Conservation (phyloP, 768 basidiomycete species). For the Auricularia sp. region DNA sequence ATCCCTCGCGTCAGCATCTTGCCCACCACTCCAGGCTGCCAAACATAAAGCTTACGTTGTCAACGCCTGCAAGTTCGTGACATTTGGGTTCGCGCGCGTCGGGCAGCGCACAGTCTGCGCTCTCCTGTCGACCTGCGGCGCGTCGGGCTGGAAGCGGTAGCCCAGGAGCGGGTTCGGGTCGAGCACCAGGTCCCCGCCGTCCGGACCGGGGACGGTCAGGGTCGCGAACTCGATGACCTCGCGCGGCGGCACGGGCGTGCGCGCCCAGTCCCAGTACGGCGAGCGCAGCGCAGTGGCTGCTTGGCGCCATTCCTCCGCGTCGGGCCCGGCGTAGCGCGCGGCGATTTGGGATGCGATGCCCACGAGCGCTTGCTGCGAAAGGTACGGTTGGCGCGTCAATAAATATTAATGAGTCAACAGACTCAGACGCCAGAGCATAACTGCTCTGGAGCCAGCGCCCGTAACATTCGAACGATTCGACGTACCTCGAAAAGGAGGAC, state of each 20-base stretch:
- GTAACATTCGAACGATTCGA: background rate
- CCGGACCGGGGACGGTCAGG: constrained; percentile 25
- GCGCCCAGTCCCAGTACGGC: constrained; percentile 48
- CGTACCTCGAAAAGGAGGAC: constrained; percentile 40
- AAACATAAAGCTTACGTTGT: background rate
- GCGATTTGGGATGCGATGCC: background rate
- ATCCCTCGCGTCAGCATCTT: background rate
- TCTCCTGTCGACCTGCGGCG: constrained; percentile 3
- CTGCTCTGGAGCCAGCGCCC: too few species aligned
- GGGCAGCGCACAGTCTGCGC: background rate
- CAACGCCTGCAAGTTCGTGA: background rate
- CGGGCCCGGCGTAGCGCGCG: background rate
- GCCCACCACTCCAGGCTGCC: background rate
- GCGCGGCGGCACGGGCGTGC: constrained; percentile 27
- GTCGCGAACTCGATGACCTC: constrained; percentile 28
- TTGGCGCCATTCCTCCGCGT: constrained; percentile 18
- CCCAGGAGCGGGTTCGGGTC: constrained; percentile 24
- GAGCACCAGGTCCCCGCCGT: constrained; percentile 21
- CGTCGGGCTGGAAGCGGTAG: constrained; percentile 28
- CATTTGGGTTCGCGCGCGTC: background rate
- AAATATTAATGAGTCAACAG: background rate
- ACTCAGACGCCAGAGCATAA: background rate
- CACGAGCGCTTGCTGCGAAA: background rate
- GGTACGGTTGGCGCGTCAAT: background rate
- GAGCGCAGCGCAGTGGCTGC: constrained; percentile 29